Evolutionary conservation across 306 rosid species (phyloP), one percentile per base, ranked within the genome.

Genomic region (Vigna nakashimae): DNA sequence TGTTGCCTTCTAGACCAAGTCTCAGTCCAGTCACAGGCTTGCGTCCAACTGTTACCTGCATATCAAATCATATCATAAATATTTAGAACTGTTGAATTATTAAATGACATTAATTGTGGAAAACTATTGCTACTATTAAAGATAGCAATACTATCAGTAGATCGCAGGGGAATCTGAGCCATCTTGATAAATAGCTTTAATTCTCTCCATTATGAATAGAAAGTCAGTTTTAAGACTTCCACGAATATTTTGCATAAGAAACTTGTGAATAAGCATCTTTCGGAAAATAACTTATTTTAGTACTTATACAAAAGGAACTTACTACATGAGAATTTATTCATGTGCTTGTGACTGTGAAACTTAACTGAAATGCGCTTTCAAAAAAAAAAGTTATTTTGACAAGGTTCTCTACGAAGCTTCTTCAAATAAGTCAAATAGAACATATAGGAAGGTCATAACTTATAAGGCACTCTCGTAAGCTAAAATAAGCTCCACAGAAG

Each of bases 41-140:
- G 20, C 99, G 97, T 65, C 99, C 99, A 9, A 92, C 99, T 32
- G 97, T 96, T 72, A 96, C 98, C 99, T 95, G 97, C 77, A 74
- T 36, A 77, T 30, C 57, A 83, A 49, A 32, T 38, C 66, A 63
- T 36, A 26, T 80, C 79, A 15, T 15, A 49, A 18, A 55, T 55
- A 9, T 55, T 55, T 55, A 55, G 15, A 55, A 55, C 20, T 18
- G 30, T 55, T 55, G 30, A 9, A 55, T 18, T 20, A 17, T 53
- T 8, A 53, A 53, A 53, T 18, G 18, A 9, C 3, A 53, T 53
- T 53, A 18, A 6, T 34, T 18, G 20, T 18, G 14, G 9, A 53
- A 20, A 53, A 53, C 5, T 53, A 18, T 2, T 18, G 60, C 20
- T 53, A 20, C 20, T 8, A 9, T 7, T n/a, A 51, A 6, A 51